Conservation (phyloP, 495 filamentous ascomycete genomes). For the Schizothecium vesticola region DNA sequence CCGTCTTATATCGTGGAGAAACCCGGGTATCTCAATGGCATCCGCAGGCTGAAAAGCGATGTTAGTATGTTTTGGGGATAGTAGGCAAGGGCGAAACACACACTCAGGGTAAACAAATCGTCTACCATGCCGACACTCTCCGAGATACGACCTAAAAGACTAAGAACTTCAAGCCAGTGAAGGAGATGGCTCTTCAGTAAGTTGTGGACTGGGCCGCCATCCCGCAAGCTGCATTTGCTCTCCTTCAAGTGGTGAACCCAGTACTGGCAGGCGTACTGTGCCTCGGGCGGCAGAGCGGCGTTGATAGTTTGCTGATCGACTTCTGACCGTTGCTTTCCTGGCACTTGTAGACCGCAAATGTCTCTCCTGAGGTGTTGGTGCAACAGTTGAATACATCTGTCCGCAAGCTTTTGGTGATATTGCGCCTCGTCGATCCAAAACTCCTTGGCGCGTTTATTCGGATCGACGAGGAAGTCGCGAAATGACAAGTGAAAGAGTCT, state of each 20-base stretch:
- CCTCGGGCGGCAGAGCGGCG: constrained; percentile 22
- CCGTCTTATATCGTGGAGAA: too few relatives aligned
- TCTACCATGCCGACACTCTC: constrained; percentile 11
- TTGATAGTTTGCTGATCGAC: constrained; percentile 20
- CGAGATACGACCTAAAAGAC: constrained; percentile 29
- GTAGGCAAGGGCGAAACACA: too few relatives aligned
- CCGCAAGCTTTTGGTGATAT: constrained; percentile 19
- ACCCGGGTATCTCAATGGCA: too few relatives aligned
- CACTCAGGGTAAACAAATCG: too few relatives aligned
- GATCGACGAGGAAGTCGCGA: constrained; percentile 47
- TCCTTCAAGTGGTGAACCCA: constrained; percentile 44
- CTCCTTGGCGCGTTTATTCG: constrained; percentile 19
- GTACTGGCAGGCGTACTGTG: constrained; percentile 35
- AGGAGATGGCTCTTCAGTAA: constrained; percentile 44
- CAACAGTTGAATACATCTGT: constrained; percentile 34
- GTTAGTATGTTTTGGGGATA: too few relatives aligned
- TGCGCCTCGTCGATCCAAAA: constrained; percentile 39
- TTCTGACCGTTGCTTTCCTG: constrained; percentile 23
- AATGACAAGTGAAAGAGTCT: constrained; percentile 45
- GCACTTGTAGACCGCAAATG: constrained; percentile 32
- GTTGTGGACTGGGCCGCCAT: constrained; percentile 21
- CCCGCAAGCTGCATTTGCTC: constrained; percentile 18
- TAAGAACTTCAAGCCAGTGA: constrained; percentile 25
- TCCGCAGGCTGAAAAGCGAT: too few relatives aligned
- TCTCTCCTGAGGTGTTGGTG: constrained; percentile 28